phyloP scores from a whole-genome alignment of 139 green algal species.

The Chlorella sp. region DNA sequence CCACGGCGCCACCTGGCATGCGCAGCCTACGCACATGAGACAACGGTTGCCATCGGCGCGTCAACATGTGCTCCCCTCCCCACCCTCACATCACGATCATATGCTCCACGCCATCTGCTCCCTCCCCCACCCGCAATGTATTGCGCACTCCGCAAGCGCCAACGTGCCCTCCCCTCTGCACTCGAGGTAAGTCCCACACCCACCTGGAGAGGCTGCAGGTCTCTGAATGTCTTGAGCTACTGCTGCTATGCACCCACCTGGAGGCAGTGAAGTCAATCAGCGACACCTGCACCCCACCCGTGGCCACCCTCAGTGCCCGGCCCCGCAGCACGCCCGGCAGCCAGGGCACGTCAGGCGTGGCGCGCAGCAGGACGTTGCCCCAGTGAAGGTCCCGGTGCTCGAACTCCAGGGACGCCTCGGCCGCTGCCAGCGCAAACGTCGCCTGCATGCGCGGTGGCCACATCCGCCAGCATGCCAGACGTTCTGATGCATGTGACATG shows the following conservation, averaged over 20 bases:
- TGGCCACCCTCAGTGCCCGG: neutral
- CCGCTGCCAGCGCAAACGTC: conserved; percentile 73
- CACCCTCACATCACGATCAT: no score
- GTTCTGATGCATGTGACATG: no score
- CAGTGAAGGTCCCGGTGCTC: conserved; percentile 98
- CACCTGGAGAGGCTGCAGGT: neutral
- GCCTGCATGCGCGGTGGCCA: conserved; percentile 61
- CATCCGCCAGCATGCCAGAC: no score
- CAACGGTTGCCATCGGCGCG: neutral
- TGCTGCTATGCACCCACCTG: conserved; percentile 8
- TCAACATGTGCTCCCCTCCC: no score
- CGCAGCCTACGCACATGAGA: conserved; percentile 30
- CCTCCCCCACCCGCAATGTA: neutral
- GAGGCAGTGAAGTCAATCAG: conserved; percentile 78
- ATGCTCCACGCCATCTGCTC: no score
- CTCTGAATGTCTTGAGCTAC: neutral
- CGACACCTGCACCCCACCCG: neutral
- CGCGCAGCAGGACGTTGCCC: conserved; percentile 57
- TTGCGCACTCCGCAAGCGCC: neutral
- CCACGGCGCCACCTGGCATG: conserved; percentile 27
- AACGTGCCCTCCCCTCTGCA: neutral
- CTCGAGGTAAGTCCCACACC: neutral
- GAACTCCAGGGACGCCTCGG: conserved; percentile 82
- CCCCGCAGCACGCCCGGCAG: neutral
- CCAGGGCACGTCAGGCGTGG: neutral